Evolutionary conservation across 129 eudicot genomes (phyloP).

Genomic region (Tagetes patula): DNA sequence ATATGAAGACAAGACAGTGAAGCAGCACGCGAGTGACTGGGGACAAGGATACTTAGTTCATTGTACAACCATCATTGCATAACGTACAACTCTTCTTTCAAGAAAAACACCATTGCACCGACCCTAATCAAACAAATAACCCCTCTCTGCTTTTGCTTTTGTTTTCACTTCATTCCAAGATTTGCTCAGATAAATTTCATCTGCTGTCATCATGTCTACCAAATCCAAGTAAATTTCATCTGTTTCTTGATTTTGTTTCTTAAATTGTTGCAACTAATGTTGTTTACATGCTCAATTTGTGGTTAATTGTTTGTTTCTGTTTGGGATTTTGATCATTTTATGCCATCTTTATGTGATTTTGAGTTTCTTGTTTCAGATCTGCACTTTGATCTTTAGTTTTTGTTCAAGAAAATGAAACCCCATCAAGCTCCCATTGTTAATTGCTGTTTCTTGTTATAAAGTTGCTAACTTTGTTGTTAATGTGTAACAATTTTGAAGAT

Average conservation of each 20-base stretch:
- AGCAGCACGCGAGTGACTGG: constrained; percentile 41
- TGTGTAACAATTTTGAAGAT: not conserved
- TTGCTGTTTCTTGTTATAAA: constrained; percentile 2
- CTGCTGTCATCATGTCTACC: constrained; percentile 56
- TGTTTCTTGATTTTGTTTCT: constrained; percentile 7
- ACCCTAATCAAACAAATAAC: constrained; percentile 42
- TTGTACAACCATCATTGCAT: constrained; percentile 16
- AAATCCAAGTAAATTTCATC: constrained; percentile 64
- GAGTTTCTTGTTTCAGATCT: constrained; percentile 29
- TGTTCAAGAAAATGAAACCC: constrained; percentile 15
- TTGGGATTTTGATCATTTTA: constrained; percentile 24
- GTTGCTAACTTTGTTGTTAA: constrained; percentile 12
- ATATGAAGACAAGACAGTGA: constrained; percentile 39
- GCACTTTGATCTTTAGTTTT: constrained; percentile 18
- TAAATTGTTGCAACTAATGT: constrained; percentile 2
- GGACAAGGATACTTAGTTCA: constrained; percentile 22
- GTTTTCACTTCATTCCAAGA: constrained; percentile 20
- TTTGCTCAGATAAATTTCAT: constrained; percentile 10
- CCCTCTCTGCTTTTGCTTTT: not conserved
- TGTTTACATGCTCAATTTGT: constrained; percentile 7
- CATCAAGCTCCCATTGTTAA: not conserved
- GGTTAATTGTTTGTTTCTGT: constrained; percentile 19
- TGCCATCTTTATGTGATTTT: constrained; percentile 24
- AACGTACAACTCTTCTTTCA: constrained; percentile 24
- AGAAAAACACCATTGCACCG: constrained; percentile 23